Evolutionary conservation across 2,329 filamentous ascomycete species (phyloP).

Genomic region (Penicillium fuscoglaucum): DNA sequence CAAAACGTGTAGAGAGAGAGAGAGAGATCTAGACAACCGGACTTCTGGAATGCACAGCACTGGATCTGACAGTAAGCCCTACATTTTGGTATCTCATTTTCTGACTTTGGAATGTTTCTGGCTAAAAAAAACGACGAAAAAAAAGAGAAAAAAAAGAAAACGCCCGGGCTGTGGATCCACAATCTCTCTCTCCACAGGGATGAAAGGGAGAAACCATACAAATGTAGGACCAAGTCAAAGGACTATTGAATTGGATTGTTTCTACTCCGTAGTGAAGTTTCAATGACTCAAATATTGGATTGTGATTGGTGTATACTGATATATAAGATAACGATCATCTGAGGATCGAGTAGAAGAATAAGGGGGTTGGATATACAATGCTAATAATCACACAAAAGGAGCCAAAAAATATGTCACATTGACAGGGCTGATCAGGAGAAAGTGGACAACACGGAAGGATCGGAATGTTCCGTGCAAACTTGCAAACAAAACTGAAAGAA

Average conservation of each 20-base stretch:
- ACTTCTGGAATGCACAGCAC: neutral
- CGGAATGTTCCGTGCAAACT: constrained; percentile 11
- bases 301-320: neutral
- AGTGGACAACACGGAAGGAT: constrained; percentile 9
- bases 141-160: neutral
- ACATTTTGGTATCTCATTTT: neutral
- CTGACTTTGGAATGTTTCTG: neutral
- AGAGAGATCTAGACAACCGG: neutral
- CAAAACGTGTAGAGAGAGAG: neutral
- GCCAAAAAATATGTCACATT: neutral
- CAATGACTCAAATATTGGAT: neutral
- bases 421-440: constrained; percentile 13
- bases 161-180: neutral
- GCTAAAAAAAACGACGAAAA: neutral
- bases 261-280: neutral
- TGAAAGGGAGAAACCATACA: constrained; percentile 5
- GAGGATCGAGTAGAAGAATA: neutral
- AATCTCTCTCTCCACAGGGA: constrained; percentile 6
- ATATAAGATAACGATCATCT: constrained; percentile 4
- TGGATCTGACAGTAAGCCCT: neutral
- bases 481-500: constrained; percentile 19
- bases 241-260: constrained; percentile 10
- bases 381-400: neutral
- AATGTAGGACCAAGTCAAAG: constrained; percentile 1
- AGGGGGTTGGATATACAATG: neutral